phyloP scores from a whole-genome alignment of 306 rosid species.

The Potentilla sterilis region DNA sequence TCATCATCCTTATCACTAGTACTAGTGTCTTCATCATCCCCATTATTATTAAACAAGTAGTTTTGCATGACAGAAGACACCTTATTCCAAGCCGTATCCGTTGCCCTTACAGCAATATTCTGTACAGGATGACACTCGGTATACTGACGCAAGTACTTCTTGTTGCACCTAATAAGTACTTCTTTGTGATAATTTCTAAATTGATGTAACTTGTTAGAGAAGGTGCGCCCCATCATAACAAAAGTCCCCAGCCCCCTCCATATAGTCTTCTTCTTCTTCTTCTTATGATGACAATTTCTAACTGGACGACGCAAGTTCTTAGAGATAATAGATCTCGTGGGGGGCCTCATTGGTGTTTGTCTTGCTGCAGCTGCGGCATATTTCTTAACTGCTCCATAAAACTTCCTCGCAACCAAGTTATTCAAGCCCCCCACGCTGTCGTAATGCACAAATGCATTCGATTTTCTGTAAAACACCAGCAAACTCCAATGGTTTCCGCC shows the following conservation, averaged over 20 bases:
- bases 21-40: neutral
- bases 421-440: conserved; percentile 16
- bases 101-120: neutral
- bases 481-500: conserved; percentile 21
- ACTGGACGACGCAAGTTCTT: neutral
- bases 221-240: neutral
- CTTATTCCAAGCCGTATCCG: neutral
- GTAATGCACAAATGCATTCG: conserved; percentile 13
- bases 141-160: neutral
- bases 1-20: neutral
- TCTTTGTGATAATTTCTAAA: neutral
- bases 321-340: neutral
- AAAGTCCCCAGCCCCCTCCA: neutral
- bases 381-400: conserved; percentile 8
- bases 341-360: neutral
- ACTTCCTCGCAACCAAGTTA: neutral
- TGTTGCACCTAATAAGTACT: too few species aligned
- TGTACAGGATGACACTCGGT: neutral
- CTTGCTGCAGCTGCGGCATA: neutral
- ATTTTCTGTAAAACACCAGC: conserved; percentile 20
- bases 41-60: neutral
- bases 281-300: neutral
- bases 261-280: neutral
- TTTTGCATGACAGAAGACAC: neutral
- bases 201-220: neutral